A percentile compares a stretch with the other conserved stretches of the same genome.
These are phyloP conservation scores for Bolboschoenus planiculmis DNA, from an alignment of 176 grass and related monocot genomes.

Conservation along the genomic window DNA sequence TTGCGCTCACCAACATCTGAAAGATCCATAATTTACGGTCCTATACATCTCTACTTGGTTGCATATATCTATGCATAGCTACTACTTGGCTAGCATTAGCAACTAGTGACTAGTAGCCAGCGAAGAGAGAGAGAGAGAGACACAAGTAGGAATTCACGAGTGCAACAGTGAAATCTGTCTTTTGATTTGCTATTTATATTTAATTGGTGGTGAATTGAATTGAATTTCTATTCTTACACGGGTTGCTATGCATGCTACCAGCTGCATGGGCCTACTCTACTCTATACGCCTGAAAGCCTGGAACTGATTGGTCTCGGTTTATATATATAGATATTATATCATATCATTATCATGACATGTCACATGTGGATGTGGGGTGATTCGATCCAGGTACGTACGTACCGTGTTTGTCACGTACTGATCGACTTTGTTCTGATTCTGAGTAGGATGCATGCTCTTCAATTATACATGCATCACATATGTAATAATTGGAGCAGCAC, in stretches of 20 bases:
- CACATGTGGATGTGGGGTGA: not conserved
- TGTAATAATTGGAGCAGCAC: not conserved
- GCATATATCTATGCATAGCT: not conserved
- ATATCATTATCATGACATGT: not conserved
- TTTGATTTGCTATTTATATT: not conserved
- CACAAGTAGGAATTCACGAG: conserved; percentile 4
- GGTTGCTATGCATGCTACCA: not conserved
- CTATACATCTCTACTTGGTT: not conserved
- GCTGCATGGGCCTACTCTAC: not conserved
- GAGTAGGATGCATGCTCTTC: not conserved
- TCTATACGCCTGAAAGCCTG: not conserved
- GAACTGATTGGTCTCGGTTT: not conserved
- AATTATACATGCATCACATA: not conserved
- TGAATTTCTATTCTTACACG: not conserved
- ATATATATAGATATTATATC: no score
- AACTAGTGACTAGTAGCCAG: not conserved
- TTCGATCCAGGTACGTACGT: not conserved
- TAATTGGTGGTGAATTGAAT: not conserved
- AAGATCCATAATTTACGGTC: not conserved
- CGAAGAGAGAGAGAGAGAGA: not conserved
- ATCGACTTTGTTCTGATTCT: not conserved
- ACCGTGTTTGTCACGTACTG: conserved; percentile 7
- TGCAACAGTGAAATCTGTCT: conserved; percentile 11
- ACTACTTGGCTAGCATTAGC: not conserved
- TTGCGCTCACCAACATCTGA: not conserved